Evolutionary conservation across 2,329 filamentous ascomycete species (phyloP).

Genomic region (Phoma sp.): DNA sequence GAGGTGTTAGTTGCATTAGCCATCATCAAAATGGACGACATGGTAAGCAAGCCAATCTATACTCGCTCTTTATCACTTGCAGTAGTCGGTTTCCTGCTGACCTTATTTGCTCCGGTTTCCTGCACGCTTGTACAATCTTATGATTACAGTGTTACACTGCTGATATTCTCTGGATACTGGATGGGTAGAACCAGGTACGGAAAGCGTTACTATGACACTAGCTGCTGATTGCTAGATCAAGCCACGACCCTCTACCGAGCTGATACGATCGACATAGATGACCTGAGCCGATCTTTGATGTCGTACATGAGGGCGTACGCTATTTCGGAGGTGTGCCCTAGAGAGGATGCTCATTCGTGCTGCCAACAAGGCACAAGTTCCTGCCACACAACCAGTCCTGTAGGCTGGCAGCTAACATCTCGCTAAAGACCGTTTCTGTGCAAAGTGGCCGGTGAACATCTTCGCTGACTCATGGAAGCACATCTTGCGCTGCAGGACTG

Average conservation of each 20-base stretch:
- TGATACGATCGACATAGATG: constrained; percentile 19
- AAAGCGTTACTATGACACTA: background rate
- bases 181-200: background rate
- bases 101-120: constrained; percentile 3
- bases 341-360: constrained; percentile 22
- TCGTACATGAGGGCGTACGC: constrained; percentile 33
- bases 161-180: background rate
- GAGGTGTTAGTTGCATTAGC: constrained; percentile 28
- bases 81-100: constrained; percentile 9
- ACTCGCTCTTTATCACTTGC: constrained; percentile 8
- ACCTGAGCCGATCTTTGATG: constrained; percentile 31
- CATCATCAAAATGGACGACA: constrained; percentile 10
- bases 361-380: constrained; percentile 19
- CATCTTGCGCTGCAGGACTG: background rate
- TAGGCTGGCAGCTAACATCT: background rate
- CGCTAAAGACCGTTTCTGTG: constrained; percentile 1
- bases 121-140: background rate
- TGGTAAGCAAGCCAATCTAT: constrained; percentile 26
- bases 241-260: constrained; percentile 9
- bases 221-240: background rate
- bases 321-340: constrained; percentile 21
- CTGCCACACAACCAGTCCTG: constrained; percentile 5
- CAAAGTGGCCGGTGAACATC: background rate
- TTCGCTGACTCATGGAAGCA: constrained; percentile 9
- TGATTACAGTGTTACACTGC: background rate